Evolutionary conservation across 352 stramenopile genomes (phyloP), one percentile per base, ranked within the genome.

Genomic region (Phytopythium aichiense): DNA sequence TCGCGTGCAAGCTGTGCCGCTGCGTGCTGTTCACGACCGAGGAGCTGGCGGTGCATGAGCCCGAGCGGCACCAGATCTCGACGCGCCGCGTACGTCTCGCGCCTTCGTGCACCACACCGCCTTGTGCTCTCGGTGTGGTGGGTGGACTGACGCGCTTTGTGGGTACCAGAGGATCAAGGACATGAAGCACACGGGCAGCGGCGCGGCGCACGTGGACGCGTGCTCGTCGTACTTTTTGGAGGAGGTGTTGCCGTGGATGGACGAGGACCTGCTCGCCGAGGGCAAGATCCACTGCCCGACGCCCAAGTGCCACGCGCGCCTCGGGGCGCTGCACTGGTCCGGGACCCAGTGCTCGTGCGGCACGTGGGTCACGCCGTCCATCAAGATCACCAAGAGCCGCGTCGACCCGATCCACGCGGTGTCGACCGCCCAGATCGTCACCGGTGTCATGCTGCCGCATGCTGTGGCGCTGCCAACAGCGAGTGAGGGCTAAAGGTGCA

Each of bases 341-440:
- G 84, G 84, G 31, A 88, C 81, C 18, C 84, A 93, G 66, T 93
- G 84, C 61, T 93, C 84, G 35, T 93, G 84, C 54, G 84, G 84
- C 59, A 90, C 84, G 63, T 93, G 84, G 84, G 78, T 93, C 61
- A 93, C 84, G 52, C 84, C 84, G 51, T 90, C 81, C 16, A 88
- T 93, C 61, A 89, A 93, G 61, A 68, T 93, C 59, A 91, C 81
- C 60, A 91, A 93, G 75, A 91, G 81, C 52, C 71, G 84, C 49
- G 80, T 93, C 18, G 84, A 93, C 58, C 50, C 60, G 25, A 46
- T 85, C 33, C 61, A 74, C 8, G 49, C 60, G 28, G 61, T 65
- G 23, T 61, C 60, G 35, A 70, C 40, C 22, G 49, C 73, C 22
- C 69, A 68, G n/a, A 77, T 81, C 38, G 53, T 84, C 37, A 72